These are phyloP conservation scores for Talaromyces sp. DNA, from an alignment of 2,329 filamentous ascomycete species.

Conservation along the genomic window DNA sequence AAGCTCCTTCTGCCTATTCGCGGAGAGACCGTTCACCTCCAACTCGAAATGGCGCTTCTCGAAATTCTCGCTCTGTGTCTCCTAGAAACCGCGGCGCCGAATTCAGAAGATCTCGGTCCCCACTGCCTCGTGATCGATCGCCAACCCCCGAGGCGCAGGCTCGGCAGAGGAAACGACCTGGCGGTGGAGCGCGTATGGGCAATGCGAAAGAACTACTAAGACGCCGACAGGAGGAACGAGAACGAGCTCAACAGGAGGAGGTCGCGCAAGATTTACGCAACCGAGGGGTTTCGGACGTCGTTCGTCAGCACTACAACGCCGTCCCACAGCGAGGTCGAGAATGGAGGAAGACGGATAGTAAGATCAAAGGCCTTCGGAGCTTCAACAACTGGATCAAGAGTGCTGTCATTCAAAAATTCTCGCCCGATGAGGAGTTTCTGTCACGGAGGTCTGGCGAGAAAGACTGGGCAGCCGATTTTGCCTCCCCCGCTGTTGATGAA, in stretches of 20 bases:
- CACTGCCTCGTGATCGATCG: slow-evolving; percentile 35
- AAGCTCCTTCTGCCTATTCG: slow-evolving; percentile 35
- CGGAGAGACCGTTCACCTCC: slow-evolving; percentile 30
- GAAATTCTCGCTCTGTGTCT: slow-evolving; percentile 13
- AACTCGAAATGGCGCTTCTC: slow-evolving; percentile 10
- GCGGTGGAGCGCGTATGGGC: slow-evolving; percentile 39
- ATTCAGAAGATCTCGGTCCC: slow-evolving; percentile 34
- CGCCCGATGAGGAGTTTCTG: slow-evolving; percentile 68
- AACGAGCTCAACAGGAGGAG: slow-evolving; percentile 36
- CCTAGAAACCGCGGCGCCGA: slow-evolving; percentile 19
- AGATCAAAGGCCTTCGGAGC: slow-evolving; percentile 87
- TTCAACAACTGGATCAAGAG: slow-evolving; percentile 99
- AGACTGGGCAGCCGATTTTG: slow-evolving; percentile 39
- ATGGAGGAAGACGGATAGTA: slow-evolving; percentile 89
- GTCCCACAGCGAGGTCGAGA: slow-evolving; percentile 90
- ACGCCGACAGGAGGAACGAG: slow-evolving; percentile 39
- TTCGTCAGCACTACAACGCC: slow-evolving; percentile 90
- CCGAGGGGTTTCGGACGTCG: slow-evolving; percentile 72
- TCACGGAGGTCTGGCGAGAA: slow-evolving; percentile 44
- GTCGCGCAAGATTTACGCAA: slow-evolving; percentile 30
- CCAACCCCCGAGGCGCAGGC: slow-evolving; percentile 33
- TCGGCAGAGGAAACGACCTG: slow-evolving; percentile 42
- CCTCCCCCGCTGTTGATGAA: slow-evolving; percentile 25
- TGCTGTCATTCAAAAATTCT: slow-evolving; percentile 94
- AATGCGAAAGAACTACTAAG: slow-evolving; percentile 33